These are phyloP conservation scores for Fusarium sp. DNA, from an alignment of 2,329 filamentous ascomycete species.

Conservation along the genomic window DNA sequence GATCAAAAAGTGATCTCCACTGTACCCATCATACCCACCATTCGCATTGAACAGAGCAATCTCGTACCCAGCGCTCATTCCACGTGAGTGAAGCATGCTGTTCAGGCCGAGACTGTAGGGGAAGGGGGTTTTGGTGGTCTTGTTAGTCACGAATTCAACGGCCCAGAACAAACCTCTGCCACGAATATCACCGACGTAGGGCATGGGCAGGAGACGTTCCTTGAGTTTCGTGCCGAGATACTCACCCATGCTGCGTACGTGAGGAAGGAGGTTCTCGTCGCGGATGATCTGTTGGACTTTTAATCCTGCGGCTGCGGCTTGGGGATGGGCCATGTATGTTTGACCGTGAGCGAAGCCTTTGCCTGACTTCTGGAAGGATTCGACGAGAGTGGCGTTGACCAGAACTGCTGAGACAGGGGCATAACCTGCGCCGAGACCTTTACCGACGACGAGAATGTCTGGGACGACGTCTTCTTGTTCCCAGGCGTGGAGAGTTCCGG, in stretches of 20 bases:
- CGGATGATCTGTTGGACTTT: constrained; percentile 37
- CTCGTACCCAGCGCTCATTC: constrained; percentile 38
- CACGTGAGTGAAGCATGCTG: constrained; percentile 25
- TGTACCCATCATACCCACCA: constrained; percentile 40
- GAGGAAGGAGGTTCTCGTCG: constrained; percentile 6
- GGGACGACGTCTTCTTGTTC: constrained; percentile 68
- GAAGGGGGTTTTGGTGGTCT: constrained; percentile 35
- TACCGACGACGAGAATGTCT: constrained; percentile 74
- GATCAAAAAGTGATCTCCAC: constrained; percentile 37
- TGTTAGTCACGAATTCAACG: constrained; percentile 41
- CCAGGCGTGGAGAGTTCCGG: constrained; percentile 72
- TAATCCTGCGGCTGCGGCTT: constrained; percentile 24
- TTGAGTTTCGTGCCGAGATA: constrained; percentile 36
- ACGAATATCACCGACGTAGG: constrained; percentile 39
- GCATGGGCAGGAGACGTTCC: constrained; percentile 8
- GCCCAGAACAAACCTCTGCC: constrained; percentile 39
- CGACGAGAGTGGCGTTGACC: constrained; percentile 27
- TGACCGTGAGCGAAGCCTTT: constrained; percentile 31
- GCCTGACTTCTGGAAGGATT: constrained; percentile 27
- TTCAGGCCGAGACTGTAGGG: constrained; percentile 26
- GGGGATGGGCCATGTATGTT: constrained; percentile 36
- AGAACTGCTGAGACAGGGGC: constrained; percentile 36
- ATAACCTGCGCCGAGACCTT: constrained; percentile 65
- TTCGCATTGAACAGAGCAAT: constrained; percentile 40
- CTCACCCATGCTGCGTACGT: constrained; percentile 14